phyloP scores from a whole-genome alignment of 2,329 filamentous ascomycete species.

The Elsinoe necatrix region DNA sequence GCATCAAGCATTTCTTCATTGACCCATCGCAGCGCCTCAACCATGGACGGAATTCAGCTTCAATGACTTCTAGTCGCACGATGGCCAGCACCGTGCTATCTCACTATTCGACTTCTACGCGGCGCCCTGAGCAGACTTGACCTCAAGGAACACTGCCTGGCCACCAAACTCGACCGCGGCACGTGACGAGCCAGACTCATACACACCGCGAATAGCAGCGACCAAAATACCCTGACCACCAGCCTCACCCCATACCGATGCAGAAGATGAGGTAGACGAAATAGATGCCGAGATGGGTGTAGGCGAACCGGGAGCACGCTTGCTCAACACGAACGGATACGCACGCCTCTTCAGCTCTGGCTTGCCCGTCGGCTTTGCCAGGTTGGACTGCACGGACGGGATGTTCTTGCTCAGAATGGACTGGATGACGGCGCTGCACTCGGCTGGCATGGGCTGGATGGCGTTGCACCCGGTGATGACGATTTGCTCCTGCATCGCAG shows the following conservation, averaged over 20 bases:
- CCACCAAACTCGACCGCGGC: not conserved
- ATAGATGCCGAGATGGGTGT: not conserved
- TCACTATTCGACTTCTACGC: not conserved
- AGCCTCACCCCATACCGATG: not conserved
- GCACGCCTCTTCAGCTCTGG: not conserved
- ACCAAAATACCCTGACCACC: not conserved
- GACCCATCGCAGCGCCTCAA: not conserved
- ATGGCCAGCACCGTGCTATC: not conserved
- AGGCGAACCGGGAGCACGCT: not conserved
- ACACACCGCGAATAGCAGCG: not conserved
- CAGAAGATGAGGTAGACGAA: not conserved
- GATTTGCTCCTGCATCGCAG: not conserved
- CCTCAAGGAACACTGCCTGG: not conserved
- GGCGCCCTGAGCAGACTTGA: not conserved
- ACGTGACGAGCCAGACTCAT: not conserved
- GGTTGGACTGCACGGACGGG: not conserved
- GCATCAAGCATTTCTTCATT: not conserved
- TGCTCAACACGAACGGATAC: not conserved
- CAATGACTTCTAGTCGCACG: not conserved
- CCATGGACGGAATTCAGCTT: too few relatives aligned
- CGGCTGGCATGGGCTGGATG: not conserved
- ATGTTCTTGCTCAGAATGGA: not conserved
- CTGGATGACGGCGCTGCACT: not conserved
- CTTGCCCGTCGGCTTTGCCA: not conserved
- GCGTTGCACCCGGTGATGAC: not conserved